Evolutionary conservation across 805 yeast genomes (phyloP), one percentile per base, ranked within the genome.

Genomic region (Saturnispora halmiae): DNA sequence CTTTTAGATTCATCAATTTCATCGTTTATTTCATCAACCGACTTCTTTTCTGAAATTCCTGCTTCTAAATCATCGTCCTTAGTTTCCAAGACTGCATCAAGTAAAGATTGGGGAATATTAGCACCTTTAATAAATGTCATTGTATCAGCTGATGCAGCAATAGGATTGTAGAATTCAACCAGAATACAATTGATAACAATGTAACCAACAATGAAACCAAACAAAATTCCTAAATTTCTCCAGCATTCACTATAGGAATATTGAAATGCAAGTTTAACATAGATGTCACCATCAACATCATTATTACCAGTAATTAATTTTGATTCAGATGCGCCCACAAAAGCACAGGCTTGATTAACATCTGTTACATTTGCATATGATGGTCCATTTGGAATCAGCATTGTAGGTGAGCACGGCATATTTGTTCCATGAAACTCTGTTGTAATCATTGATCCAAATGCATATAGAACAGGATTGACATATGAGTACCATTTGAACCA

Each of bases 181-280:
- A 57, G 45, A 18, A 60, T 5, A 4, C 55, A 46, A 34, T 56
- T 51, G 26, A 60, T 45, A 2, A 36, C 21, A 25, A 70, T 47
- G 55, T 69, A 68, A 46, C 70, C 66, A 13, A 68, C 29, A 30
- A 64, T 56, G 50, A 65, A 70, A 4, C 56, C 71, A 49, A 70
- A 44, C 42, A 65, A 41, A 43, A 73, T 68, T 43, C 78, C 95
- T 43, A 80, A 68, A 57, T 85, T 82, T 65, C 94, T 76, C 95
- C 95, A 85, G 37, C 72, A 69, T 58, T 85, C 84, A 16, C 59
- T 47, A 51, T 69, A 75, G 16, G 54, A 54, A 64, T 79, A 85
- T 31, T 59, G 54, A 58, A 59, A 84, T 7, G 76, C 56, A 3
- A 51, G 51, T 4, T 46, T 46, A 10, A 77, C 41, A 50, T 74